These are phyloP conservation scores for Pachyrhizus erosus DNA, from an alignment of 306 rosid genomes.

Conservation along the genomic window DNA sequence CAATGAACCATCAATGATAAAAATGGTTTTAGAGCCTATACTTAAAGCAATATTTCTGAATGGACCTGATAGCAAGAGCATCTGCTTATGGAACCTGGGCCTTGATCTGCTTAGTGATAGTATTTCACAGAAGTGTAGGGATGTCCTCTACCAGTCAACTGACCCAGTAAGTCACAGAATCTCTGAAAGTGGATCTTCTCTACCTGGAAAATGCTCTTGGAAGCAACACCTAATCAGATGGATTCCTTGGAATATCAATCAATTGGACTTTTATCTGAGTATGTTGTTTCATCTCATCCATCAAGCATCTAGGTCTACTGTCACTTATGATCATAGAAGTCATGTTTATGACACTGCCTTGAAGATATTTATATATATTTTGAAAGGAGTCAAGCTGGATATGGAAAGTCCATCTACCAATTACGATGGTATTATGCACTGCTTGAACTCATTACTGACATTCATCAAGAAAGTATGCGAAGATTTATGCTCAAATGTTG, in stretches of 20 bases:
- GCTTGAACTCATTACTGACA: conserved; percentile 59
- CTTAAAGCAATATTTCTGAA: conserved; percentile 65
- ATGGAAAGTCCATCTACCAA: conserved; percentile 57
- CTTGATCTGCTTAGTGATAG: conserved; percentile 65
- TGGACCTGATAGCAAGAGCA: conserved; percentile 63
- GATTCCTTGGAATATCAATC: conserved; percentile 79
- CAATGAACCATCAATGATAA: conserved; percentile 54
- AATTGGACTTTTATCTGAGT: conserved; percentile 69
- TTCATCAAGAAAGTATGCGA: conserved; percentile 62
- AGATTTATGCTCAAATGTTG: conserved; percentile 50
- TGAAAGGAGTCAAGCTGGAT: conserved; percentile 73
- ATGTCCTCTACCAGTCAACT: conserved; percentile 45
- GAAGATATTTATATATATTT: conserved; percentile 64
- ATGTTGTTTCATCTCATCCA: conserved; percentile 55
- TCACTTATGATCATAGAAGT: conserved; percentile 56
- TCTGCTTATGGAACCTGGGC: conserved; percentile 68
- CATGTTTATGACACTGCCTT: conserved; percentile 58
- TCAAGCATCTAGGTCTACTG: conserved; percentile 59
- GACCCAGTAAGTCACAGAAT: conserved; percentile 23
- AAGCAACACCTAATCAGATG: conserved; percentile 67
- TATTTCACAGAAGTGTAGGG: conserved; percentile 60
- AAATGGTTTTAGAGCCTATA: conserved; percentile 71
- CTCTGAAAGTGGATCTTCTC: conserved; percentile 42
- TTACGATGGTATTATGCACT: conserved; percentile 63
- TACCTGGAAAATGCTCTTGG: conserved; percentile 60